A percentile compares a stretch with the other conserved stretches of the same genome.
Evolutionary conservation across 805 yeast species (phyloP).

Genomic region (Candida loeiensis): DNA sequence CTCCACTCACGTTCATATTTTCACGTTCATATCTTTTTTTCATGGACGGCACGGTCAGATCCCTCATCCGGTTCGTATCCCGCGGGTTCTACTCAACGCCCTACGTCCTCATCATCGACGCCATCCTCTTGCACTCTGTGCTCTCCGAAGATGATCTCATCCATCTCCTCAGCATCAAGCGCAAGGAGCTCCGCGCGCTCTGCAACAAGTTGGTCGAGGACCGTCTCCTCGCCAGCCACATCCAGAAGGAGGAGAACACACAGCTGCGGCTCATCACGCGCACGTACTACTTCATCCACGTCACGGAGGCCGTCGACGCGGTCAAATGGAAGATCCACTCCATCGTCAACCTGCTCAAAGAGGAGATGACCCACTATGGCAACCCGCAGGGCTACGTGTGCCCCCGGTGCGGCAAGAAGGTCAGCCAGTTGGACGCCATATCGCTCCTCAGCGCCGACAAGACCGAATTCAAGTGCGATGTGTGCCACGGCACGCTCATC

Average conservation of each 20-base stretch:
- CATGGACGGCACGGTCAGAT: slow-evolving; percentile 45
- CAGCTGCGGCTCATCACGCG: slow-evolving; percentile 66
- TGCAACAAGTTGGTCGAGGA: slow-evolving; percentile 84
- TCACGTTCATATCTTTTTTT: background rate
- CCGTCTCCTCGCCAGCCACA: slow-evolving; percentile 65
- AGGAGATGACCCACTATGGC: slow-evolving; percentile 77
- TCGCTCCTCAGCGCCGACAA: slow-evolving; percentile 75
- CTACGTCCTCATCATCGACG: slow-evolving; percentile 83
- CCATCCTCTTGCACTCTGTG: slow-evolving; percentile 81
- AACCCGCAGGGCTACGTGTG: slow-evolving; percentile 95
- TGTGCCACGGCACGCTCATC: slow-evolving; percentile 70
- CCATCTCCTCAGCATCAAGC: slow-evolving; percentile 73
- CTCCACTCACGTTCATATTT: background rate
- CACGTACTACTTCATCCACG: slow-evolving; percentile 82
- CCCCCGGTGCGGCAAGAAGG: slow-evolving; percentile 77
- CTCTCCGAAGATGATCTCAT: slow-evolving; percentile 89
- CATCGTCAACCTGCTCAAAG: slow-evolving; percentile 72
- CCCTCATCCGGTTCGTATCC: slow-evolving; percentile 70
- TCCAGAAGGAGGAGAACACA: slow-evolving; percentile 62
- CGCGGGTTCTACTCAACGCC: slow-evolving; percentile 85
- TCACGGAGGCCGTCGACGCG: slow-evolving; percentile 91
- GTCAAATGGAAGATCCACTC: slow-evolving; percentile 95
- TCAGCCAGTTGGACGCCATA: slow-evolving; percentile 83
- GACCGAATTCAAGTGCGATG: slow-evolving; percentile 77
- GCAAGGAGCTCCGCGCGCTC: slow-evolving; percentile 80